Evolutionary conservation across 2,329 filamentous ascomycete species (phyloP).

Genomic region (Huntiella savannae): DNA sequence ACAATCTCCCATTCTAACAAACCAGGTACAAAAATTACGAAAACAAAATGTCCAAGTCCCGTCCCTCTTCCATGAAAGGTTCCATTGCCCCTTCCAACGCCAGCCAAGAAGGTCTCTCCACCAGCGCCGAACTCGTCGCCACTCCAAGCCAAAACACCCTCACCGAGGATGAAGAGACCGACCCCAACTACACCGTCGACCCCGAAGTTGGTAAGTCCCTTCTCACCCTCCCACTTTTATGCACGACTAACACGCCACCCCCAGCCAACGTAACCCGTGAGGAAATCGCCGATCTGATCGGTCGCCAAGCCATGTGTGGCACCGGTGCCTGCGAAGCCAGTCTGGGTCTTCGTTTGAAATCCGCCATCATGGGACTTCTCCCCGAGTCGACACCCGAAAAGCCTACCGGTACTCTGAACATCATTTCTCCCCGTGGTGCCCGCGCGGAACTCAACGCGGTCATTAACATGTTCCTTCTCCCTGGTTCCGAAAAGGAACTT

Average conservation of each 20-base stretch:
- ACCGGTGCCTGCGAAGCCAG: conserved; percentile 9
- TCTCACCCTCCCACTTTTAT: background rate
- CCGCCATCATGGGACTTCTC: conserved; percentile 12
- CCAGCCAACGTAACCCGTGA: conserved; percentile 11
- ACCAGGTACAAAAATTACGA: conserved; percentile 28
- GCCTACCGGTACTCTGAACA: conserved; percentile 11
- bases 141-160: conserved; percentile 6
- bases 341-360: conserved; percentile 14
- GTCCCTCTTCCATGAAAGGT: conserved; percentile 10
- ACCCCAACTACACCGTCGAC: conserved; percentile 16
- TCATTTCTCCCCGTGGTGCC: conserved; percentile 10
- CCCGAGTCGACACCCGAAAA: conserved; percentile 10
- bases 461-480: conserved; percentile 22
- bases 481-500: conserved; percentile 26
- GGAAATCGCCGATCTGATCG: conserved; percentile 11
- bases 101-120: background rate
- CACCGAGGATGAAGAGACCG: conserved; percentile 17
- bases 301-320: conserved; percentile 11
- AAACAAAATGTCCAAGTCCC: conserved; percentile 10
- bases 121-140: too few species aligned
- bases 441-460: conserved; percentile 22
- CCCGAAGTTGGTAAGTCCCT: conserved; percentile 18
- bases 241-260: background rate
- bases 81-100: conserved; percentile 9
- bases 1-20: background rate